These are phyloP conservation scores for Beauveria bassiana DNA, from an alignment of 2,329 filamentous ascomycete species.

Conservation along the genomic window DNA sequence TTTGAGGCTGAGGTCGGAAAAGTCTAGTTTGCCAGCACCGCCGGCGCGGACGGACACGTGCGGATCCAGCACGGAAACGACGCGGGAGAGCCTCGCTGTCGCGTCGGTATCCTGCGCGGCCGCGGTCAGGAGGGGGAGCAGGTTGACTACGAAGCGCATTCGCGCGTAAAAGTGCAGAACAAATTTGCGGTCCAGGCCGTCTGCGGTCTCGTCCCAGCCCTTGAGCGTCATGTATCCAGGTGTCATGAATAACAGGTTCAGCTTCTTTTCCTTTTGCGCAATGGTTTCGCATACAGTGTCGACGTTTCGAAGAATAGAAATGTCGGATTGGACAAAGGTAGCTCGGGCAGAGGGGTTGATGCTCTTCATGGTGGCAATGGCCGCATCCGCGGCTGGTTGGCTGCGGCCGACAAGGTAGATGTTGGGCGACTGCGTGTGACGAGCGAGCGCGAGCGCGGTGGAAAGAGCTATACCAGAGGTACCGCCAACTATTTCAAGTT, in stretches of 20 bases:
- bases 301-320: constrained; percentile 38
- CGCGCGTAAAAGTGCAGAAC: constrained; percentile 49
- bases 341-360: constrained; percentile 12
- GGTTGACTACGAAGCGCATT: constrained; percentile 45
- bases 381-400: constrained; percentile 18
- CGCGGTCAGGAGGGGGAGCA: constrained; percentile 43
- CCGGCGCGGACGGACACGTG: background rate
- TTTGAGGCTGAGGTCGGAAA: constrained; percentile 30
- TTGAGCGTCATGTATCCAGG: constrained; percentile 19
- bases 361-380: background rate
- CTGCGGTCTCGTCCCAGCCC: constrained; percentile 39
- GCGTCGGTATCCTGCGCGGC: background rate
- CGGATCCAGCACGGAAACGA: constrained; percentile 37
- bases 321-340: constrained; percentile 38
- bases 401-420: constrained; percentile 42
- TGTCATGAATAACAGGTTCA: constrained; percentile 37
- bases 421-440: constrained; percentile 29
- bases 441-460: constrained; percentile 35
- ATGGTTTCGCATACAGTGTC: constrained; percentile 38
- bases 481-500: constrained; percentile 29
- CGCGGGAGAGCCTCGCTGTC: constrained; percentile 27
- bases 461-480: constrained; percentile 42
- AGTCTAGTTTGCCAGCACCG: constrained; percentile 31
- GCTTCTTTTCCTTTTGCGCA: constrained; percentile 27
- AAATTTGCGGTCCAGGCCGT: constrained; percentile 44